Percentiles rank a stretch among this genome's conserved stretches.
Evolutionary conservation across 345 rosid genomes (phyloP).

Genomic region (Jatropha curcas): DNA sequence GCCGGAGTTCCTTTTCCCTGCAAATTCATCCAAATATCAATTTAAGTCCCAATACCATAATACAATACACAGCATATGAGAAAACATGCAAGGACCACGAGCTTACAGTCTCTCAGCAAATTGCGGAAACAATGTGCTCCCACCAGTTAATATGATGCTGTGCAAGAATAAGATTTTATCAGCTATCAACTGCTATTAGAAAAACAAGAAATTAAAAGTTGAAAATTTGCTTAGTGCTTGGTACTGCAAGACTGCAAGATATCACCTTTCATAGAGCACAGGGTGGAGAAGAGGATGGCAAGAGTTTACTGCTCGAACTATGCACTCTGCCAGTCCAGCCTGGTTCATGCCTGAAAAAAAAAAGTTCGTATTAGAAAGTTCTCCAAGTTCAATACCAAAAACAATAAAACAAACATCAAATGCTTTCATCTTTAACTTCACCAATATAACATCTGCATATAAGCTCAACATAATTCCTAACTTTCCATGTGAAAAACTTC

Average conservation of each 20-base stretch:
- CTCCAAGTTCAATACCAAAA: not conserved
- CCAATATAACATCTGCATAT: not conserved
- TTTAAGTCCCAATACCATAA: constrained; percentile 1
- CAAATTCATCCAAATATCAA: constrained; percentile 21
- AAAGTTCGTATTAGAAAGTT: not conserved
- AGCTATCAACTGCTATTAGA: not conserved
- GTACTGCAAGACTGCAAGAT: not conserved
- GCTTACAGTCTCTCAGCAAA: constrained; percentile 86
- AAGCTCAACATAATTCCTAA: not conserved
- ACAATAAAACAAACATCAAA: not conserved
- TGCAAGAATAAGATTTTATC: constrained; percentile 29
- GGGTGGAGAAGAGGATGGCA: constrained; percentile 88
- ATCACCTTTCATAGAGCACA: constrained; percentile 82
- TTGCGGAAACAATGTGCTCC: constrained; percentile 80
- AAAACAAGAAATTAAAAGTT: not conserved
- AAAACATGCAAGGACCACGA: not conserved
- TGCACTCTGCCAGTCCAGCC: constrained; percentile 96
- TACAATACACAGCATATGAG: not conserved
- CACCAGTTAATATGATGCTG: constrained; percentile 93
- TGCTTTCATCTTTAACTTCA: not conserved
- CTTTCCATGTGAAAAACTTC: not conserved
- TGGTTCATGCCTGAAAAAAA: constrained; percentile 75
- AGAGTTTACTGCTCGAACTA: constrained; percentile 84
- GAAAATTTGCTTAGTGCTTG: not conserved
- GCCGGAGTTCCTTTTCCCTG: constrained; percentile 89